Percentiles rank a stretch among this genome's conserved stretches.
Conservation (phyloP, 208 protist genomes). For the Vickermania spadyakhi region DNA sequence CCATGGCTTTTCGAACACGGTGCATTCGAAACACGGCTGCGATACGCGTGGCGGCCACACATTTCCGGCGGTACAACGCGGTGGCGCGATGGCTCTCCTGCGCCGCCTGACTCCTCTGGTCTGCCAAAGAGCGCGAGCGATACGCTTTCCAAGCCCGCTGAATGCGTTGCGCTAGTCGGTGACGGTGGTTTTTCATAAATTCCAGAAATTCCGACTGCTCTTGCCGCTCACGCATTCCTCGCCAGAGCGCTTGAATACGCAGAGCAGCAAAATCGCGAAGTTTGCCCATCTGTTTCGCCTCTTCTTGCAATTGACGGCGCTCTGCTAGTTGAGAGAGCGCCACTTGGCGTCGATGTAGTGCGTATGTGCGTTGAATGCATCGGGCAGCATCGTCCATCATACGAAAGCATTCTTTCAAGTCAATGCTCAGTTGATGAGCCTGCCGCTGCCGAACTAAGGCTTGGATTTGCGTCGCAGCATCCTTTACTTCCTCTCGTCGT, state of each 20-base stretch:
- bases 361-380: slow-evolving; percentile 20
- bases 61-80: slow-evolving; percentile 10
- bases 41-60: slow-evolving; percentile 18
- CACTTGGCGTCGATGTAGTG: slow-evolving; percentile 11
- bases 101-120: not conserved
- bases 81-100: not conserved
- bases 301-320: slow-evolving; percentile 3
- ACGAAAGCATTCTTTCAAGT: not conserved
- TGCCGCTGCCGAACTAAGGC: slow-evolving; percentile 29
- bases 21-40: slow-evolving; percentile 55
- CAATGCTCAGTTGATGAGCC: slow-evolving; percentile 1
- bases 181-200: slow-evolving; percentile 44
- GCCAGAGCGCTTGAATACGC: slow-evolving; percentile 56
- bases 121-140: slow-evolving; percentile 8
- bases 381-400: slow-evolving; percentile 6
- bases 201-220: slow-evolving; percentile 14
- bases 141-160: slow-evolving; percentile 43
- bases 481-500: slow-evolving; percentile 39
- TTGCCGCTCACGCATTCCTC: slow-evolving; percentile 17
- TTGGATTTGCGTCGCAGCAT: slow-evolving; percentile 43
- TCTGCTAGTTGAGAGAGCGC: not conserved
- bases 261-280: slow-evolving; percentile 24
- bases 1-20: slow-evolving; percentile 15
- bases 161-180: slow-evolving; percentile 30
- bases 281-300: slow-evolving; percentile 3